Conservation (phyloP, 192 early-diverging fungal species). For the Pilobolus umbonatus region DNA sequence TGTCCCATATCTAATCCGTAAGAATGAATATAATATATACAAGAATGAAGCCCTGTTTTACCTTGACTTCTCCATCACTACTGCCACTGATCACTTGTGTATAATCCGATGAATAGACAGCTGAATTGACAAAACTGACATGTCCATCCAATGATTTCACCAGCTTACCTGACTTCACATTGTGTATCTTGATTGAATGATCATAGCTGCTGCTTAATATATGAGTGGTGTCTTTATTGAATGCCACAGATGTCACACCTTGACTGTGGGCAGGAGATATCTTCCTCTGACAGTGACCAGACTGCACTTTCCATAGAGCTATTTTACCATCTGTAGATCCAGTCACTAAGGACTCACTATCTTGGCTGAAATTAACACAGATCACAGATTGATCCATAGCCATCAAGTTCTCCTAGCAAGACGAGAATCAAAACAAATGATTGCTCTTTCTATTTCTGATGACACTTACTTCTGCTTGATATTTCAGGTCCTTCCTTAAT, state of each 20-base stretch:
- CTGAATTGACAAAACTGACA: slow-evolving; percentile 80
- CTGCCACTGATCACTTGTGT: slow-evolving; percentile 67
- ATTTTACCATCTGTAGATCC: slow-evolving; percentile 85
- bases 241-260: slow-evolving; percentile 76
- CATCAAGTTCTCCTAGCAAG: slow-evolving; percentile 75
- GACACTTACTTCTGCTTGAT: slow-evolving; percentile 74
- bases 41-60: slow-evolving; percentile 20
- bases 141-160: slow-evolving; percentile 93
- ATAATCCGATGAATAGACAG: slow-evolving; percentile 64
- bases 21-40: too few relatives aligned
- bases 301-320: slow-evolving; percentile 81
- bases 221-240: slow-evolving; percentile 73
- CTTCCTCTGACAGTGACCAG: slow-evolving; percentile 67
- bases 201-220: slow-evolving; percentile 83
- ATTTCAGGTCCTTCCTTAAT: slow-evolving; percentile 79
- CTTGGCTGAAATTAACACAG: slow-evolving; percentile 66
- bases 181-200: slow-evolving; percentile 74
- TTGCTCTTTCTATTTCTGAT: not conserved
- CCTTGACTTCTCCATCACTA: slow-evolving; percentile 84
- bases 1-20: slow-evolving; percentile 92
- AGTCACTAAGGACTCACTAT: slow-evolving; percentile 76
- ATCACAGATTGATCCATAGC: slow-evolving; percentile 87
- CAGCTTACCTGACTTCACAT: slow-evolving; percentile 84
- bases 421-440: not conserved
- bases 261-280: slow-evolving; percentile 83